phyloP scores from a whole-genome alignment of 1,139 yeast genomes.

The Yamadazyma triangularis region DNA sequence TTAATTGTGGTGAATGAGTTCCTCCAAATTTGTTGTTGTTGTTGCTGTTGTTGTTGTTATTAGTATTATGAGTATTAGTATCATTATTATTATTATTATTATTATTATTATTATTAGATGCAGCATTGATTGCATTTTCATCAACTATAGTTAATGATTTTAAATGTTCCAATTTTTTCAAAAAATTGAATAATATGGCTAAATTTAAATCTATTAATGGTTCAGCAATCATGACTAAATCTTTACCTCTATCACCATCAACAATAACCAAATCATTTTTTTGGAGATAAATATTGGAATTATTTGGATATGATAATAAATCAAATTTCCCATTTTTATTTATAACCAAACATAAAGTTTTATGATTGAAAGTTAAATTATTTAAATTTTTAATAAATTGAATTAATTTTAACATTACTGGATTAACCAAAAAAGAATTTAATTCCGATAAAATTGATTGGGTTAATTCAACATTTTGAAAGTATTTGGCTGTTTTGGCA shows the following conservation, averaged over 20 bases:
- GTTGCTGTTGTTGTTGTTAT: too few species aligned
- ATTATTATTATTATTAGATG: too few species aligned
- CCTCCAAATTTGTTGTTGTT: too few species aligned
- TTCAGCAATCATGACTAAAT: constrained; percentile 46
- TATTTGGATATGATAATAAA: constrained; percentile 39
- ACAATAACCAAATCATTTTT: constrained; percentile 43
- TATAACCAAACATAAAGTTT: constrained; percentile 43
- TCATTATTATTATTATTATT: too few species aligned
- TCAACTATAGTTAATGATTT: constrained; percentile 58
- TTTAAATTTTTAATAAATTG: constrained; percentile 41
- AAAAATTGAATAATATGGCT: constrained; percentile 75
- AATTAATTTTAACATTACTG: constrained; percentile 30
- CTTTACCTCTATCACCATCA: constrained; percentile 50
- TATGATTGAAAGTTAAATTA: constrained; percentile 40
- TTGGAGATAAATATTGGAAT: constrained; percentile 49
- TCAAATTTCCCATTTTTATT: constrained; percentile 59
- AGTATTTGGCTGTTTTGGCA: constrained; percentile 42
- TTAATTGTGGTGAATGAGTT: constrained; percentile 34
- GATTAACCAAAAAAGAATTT: constrained; percentile 23
- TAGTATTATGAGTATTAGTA: too few species aligned
- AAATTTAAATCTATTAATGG: constrained; percentile 40
- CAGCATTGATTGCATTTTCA: too few species aligned
- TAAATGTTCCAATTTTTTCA: constrained; percentile 72
- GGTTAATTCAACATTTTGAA: constrained; percentile 34
- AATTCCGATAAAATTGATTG: constrained; percentile 32